Evolutionary conservation across 2,329 filamentous ascomycete genomes (phyloP).

Genomic region (Aureobasidium musti): DNA sequence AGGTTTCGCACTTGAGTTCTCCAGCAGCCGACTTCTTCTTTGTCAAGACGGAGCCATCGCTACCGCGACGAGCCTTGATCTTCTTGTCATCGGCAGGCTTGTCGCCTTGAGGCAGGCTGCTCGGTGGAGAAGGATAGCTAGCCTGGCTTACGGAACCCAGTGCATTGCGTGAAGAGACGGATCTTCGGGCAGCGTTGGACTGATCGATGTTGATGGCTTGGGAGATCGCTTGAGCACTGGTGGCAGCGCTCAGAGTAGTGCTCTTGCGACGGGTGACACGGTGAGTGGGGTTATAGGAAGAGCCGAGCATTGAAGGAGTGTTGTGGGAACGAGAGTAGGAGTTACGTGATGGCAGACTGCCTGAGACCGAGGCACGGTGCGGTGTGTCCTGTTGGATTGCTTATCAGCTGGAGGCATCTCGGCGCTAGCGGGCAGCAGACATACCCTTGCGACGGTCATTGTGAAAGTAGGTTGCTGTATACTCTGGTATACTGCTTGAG

Average conservation of each 20-base stretch:
- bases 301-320: constrained; percentile 77
- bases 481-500: constrained; percentile 9
- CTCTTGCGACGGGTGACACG: constrained; percentile 93
- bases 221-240: constrained; percentile 73
- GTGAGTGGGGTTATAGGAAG: constrained; percentile 75
- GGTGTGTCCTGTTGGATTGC: constrained; percentile 41
- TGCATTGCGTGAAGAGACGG: constrained; percentile 65
- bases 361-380: constrained; percentile 57
- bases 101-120: constrained; percentile 62
- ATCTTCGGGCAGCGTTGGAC: constrained; percentile 37
- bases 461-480: background rate
- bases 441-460: constrained; percentile 28
- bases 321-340: constrained; percentile 75
- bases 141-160: constrained; percentile 53
- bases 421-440: background rate
- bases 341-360: constrained; percentile 62
- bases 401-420: constrained; percentile 1
- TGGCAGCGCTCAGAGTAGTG: constrained; percentile 72
- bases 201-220: constrained; percentile 54
- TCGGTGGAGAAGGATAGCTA: constrained; percentile 65
- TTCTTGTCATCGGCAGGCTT: constrained; percentile 41
- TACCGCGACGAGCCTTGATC: constrained; percentile 65
- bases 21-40: constrained; percentile 78
- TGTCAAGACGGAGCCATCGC: constrained; percentile 79
- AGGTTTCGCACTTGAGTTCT: constrained; percentile 94